Percentiles rank a stretch among this genome's conserved stretches.
These are phyloP conservation scores for Hapsidospora chrysogenum DNA, from an alignment of 495 filamentous ascomycete species.

Conservation along the genomic window DNA sequence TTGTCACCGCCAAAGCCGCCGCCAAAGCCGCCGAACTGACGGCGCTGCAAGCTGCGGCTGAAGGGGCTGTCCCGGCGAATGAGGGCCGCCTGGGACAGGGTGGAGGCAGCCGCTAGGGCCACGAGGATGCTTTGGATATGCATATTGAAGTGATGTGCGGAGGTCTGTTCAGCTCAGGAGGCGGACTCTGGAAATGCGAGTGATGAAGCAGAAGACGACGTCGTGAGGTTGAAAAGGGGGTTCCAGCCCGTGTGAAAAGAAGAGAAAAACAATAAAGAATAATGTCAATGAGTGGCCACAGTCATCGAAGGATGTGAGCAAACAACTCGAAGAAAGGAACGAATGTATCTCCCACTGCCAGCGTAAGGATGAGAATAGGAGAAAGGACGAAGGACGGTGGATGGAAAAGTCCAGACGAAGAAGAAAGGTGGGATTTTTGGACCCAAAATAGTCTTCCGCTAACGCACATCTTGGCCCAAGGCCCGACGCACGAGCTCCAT, in stretches of 20 bases:
- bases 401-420: neutral
- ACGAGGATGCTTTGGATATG: constrained; percentile 26
- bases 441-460: too few relatives aligned
- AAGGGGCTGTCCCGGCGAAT: constrained; percentile 12
- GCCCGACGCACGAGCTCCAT: too few relatives aligned
- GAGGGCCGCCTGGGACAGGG: constrained; percentile 21
- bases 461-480: too few relatives aligned
- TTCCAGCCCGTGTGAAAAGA: constrained; percentile 26
- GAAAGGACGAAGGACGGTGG: neutral
- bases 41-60: constrained; percentile 4
- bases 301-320: constrained; percentile 12
- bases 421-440: too few relatives aligned
- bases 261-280: constrained; percentile 19
- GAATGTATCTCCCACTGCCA: neutral
- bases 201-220: neutral
- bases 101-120: constrained; percentile 23
- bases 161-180: too few relatives aligned
- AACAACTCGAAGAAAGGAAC: neutral
- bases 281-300: constrained; percentile 22
- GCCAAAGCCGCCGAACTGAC: constrained; percentile 5
- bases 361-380: neutral
- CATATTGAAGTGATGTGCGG: constrained; percentile 17
- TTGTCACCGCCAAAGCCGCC: constrained; percentile 4
- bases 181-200: neutral
- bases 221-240: constrained; percentile 4